A percentile compares a stretch with the other conserved stretches of the same genome.
These are phyloP conservation scores for Ophiostoma pallidulum DNA, from an alignment of 2,329 filamentous ascomycete species.

Conservation along the genomic window DNA sequence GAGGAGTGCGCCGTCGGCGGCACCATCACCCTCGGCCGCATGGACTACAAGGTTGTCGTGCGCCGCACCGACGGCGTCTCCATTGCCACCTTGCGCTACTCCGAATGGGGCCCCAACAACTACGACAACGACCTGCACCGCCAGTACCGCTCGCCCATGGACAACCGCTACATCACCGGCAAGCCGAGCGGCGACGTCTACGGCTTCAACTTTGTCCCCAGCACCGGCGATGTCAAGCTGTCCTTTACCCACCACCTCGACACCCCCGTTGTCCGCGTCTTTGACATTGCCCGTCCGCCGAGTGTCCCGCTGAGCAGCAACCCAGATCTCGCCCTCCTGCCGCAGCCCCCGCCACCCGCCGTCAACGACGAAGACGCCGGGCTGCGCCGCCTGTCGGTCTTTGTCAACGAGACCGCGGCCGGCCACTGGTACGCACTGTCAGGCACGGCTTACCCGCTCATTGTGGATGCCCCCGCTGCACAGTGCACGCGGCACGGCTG, in stretches of 20 bases:
- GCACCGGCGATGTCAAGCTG: constrained; percentile 33
- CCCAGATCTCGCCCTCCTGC: constrained; percentile 71
- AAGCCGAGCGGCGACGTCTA: constrained; percentile 77
- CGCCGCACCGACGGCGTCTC: constrained; percentile 63
- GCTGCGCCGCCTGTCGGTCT: constrained; percentile 57
- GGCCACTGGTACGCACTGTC: constrained; percentile 94
- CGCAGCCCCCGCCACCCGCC: constrained; percentile 65
- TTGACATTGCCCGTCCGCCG: constrained; percentile 72
- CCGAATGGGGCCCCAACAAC: constrained; percentile 91
- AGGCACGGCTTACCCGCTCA: constrained; percentile 73
- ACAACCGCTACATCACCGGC: constrained; percentile 82
- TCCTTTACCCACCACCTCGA: constrained; percentile 61
- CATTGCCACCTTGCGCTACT: constrained; percentile 84
- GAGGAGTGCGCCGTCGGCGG: constrained; percentile 73
- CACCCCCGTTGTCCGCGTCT: constrained; percentile 76
- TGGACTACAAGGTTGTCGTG: constrained; percentile 84
- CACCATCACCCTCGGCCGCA: constrained; percentile 73
- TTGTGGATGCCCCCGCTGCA: constrained; percentile 34
- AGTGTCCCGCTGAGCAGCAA: constrained; percentile 54
- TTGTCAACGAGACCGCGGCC: constrained; percentile 76
- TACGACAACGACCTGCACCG: constrained; percentile 77
- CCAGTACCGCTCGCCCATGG: constrained; percentile 71
- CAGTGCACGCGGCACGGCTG: constrained; percentile 16
- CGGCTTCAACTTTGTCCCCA: constrained; percentile 58
- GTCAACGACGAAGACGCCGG: constrained; percentile 40